Evolutionary conservation across 306 rosid genomes (phyloP), one percentile per base, ranked within the genome.

Genomic region (Senna tora): DNA sequence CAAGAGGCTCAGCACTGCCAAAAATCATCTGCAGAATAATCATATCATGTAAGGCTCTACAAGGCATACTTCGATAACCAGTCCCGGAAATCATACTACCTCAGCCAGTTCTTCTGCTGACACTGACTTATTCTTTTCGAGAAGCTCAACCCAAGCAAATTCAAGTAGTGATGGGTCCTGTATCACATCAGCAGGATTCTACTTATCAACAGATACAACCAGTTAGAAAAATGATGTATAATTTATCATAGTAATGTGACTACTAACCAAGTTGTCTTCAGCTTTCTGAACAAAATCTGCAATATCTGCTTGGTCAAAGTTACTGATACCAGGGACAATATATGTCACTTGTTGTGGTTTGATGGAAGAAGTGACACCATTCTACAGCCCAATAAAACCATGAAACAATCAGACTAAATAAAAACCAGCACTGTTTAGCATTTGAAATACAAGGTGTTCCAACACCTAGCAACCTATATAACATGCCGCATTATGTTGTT

Each of bases 141-240:
- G 86, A 77, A 95, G 96, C 78, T 95, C 99, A 84, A 78, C 81
- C 99, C 99, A 95, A 82, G 99, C 97, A 73, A 89, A 91, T 77
- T 89, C 99, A 74, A 95, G 92, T 30, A 95, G 80, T 16, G 93
- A 70, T 6, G 82, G 85, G 79, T 95, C 99, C 99, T 95, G 87
- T 71, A 81, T 65, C 74, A 80, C 55, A 81, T 77, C 61, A 71
- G 52, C 42, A 57, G 63, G 61, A 45, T 73, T 69, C 69, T 70
- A 71, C 58, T 71, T 73, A 63, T 43, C 15, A 42, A 64, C 42
- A 45, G 4, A 60, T 79, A 45, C 33, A 74, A 73, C 55, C 11
- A 39, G 32, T 17, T 10, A 43, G 22, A 61, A 50, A 60, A 50
- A 71, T 25, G 46, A 45, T 25, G 34, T 51, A 67, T 71, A 38